Base-by-base conservation (phyloP, 2,329 filamentous ascomycete species). In the Aspergillus niger region DNA sequence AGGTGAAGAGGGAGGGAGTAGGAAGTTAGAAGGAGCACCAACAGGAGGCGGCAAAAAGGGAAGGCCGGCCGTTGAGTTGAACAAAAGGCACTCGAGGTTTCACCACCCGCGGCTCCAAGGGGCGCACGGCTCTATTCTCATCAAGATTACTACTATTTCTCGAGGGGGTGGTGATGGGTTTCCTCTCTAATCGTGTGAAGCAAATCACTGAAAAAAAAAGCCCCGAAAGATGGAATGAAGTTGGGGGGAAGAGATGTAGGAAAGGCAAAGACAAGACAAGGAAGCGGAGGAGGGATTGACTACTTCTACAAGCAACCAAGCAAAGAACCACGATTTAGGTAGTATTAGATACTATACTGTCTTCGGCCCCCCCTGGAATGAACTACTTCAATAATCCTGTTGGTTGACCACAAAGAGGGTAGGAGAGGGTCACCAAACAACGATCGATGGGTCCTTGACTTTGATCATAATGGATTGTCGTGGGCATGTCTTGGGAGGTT, bases 31-130 rank as follows among this genome's bases (percentile, higher is more conserved):
- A 56, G 52, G 58, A 50, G 57, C 56, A 66, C 44, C 53, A 54
- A 61, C 63, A 63, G 63, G 57, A 57, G 59, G 55, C 55, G 43
- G 52, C 38, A 55, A 41, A 55, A 28, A 43, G 36, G 52, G n/a
- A 43, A 41, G 39, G 52, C 47, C 47, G 26, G 47, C 26, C 47
- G 47, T 50, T 17, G 26, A 36, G 32, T 36, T 36, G 32, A 36
- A 50, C 26, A 44, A 57, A 58, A 44, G 51, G 24, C 56, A 39
- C 47, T 58, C 48, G 43, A 50, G 38, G 47, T 58, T 58, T 36
- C 47, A 50, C 47, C 47, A 32, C 24, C 47, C n/a, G 47, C 47
- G 47, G 47, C 47, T 50, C 47, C 47, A 50, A 30, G 47, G 47
- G 47, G 47, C 47, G 26, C 47, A 28, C 26, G 47, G 47, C 24